Conservation (phyloP, 352 stramenopile species). For the Phytophthora kernoviae region DNA sequence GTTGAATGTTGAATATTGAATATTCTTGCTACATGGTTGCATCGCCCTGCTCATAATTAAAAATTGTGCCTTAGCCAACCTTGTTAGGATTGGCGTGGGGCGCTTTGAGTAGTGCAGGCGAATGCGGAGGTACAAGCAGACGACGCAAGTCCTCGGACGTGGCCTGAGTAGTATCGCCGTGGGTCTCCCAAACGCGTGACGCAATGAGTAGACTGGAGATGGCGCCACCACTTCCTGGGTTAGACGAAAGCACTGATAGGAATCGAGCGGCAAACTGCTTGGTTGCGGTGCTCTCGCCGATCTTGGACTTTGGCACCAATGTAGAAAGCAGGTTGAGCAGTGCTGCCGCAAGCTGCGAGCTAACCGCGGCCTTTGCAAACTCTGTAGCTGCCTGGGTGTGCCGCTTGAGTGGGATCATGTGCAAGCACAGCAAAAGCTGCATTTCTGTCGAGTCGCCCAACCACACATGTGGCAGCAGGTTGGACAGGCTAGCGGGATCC, state of each 20-base stretch:
- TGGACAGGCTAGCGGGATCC: conserved; percentile 74
- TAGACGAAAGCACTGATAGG: conserved; percentile 82
- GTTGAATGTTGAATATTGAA: conserved; percentile 24
- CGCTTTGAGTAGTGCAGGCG: conserved; percentile 76
- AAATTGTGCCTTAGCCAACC: conserved; percentile 53
- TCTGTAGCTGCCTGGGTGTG: conserved; percentile 86
- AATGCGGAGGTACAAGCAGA: conserved; percentile 72
- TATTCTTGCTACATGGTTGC: conserved; percentile 17
- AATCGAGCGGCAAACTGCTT: conserved; percentile 87
- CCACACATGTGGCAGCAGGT: conserved; percentile 78
- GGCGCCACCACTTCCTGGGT: conserved; percentile 80
- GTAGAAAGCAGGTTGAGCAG: conserved; percentile 85
- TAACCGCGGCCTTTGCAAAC: conserved; percentile 83
- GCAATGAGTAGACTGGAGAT: conserved; percentile 83
- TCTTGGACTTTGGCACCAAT: conserved; percentile 79
- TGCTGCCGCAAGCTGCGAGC: conserved; percentile 74
- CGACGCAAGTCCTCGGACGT: conserved; percentile 81
- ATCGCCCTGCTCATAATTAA: conserved; percentile 8
- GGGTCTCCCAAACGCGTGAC: conserved; percentile 83
- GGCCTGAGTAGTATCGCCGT: conserved; percentile 81
- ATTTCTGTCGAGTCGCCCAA: conserved; percentile 81
- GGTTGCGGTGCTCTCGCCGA: conserved; percentile 77
- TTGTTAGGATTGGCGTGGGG: conserved; percentile 88
- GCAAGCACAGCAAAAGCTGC: conserved; percentile 81
- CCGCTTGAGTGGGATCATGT: conserved; percentile 89